Conservation (phyloP, 75 land plant species). For the Cunninghamia lanceolata region DNA sequence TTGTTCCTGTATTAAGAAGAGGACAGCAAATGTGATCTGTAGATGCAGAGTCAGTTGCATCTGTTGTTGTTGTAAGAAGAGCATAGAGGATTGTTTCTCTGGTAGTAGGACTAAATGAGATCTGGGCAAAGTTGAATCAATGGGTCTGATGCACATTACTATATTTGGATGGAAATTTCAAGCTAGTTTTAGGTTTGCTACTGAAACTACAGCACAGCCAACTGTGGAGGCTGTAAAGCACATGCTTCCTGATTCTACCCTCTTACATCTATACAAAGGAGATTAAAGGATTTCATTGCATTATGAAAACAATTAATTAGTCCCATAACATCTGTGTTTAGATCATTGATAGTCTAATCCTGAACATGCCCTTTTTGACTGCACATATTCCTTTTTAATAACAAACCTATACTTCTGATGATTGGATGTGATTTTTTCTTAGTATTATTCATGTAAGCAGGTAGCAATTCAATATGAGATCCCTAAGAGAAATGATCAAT, state of each 20-base stretch:
- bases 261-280: background rate
- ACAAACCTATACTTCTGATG: background rate
- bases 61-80: background rate
- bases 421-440: background rate
- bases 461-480: background rate
- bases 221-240: background rate
- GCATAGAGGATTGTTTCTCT: background rate
- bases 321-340: background rate
- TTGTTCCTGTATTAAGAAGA: background rate
- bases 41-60: background rate
- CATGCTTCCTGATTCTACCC: background rate
- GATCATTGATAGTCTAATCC: background rate
- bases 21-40: background rate
- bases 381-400: background rate
- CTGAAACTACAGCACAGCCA: background rate
- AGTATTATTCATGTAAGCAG: background rate
- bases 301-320: background rate
- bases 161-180: background rate
- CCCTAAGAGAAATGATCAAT: background rate
- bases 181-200: background rate
- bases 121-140: background rate
- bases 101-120: background rate
- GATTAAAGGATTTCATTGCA: background rate
- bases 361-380: background rate
- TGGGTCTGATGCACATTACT: background rate